phyloP scores from a whole-genome alignment of 768 basidiomycete genomes.

The Tricholoma furcatifolium region DNA sequence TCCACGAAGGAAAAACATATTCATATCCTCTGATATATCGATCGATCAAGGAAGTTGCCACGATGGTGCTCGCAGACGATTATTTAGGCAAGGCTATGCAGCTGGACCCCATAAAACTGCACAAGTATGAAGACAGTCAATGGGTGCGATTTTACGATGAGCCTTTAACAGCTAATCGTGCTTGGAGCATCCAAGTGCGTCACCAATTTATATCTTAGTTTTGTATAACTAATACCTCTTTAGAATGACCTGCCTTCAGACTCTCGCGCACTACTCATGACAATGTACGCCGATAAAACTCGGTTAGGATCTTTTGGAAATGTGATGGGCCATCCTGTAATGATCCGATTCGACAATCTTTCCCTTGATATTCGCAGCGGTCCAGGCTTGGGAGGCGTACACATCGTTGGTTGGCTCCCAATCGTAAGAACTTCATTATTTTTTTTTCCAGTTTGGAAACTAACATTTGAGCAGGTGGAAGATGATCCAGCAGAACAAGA shows the following conservation, averaged over 20 bases:
- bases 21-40: too few relatives aligned
- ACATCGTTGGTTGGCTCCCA: slow-evolving; percentile 35
- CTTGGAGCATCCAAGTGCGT: neutral
- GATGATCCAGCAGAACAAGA: slow-evolving; percentile 26
- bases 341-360: slow-evolving; percentile 30
- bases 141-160: slow-evolving; percentile 27
- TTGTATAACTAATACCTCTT: too few relatives aligned
- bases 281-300: slow-evolving; percentile 40
- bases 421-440: slow-evolving; percentile 24
- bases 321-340: slow-evolving; percentile 34
- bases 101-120: too few relatives aligned
- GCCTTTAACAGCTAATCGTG: neutral
- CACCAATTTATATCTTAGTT: too few relatives aligned
- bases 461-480: slow-evolving; percentile 19
- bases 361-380: slow-evolving; percentile 30
- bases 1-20: too few relatives aligned
- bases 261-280: slow-evolving; percentile 20
- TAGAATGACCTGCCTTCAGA: neutral
- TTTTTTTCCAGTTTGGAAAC: neutral
- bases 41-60: too few relatives aligned
- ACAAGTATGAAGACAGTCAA: slow-evolving; percentile 28
- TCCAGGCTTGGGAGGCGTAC: slow-evolving; percentile 29
- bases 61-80: too few relatives aligned
- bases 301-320: slow-evolving; percentile 35
- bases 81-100: too few relatives aligned